Base-by-base conservation (phyloP, 106 monocot genomes). In the Xerophyta viscosa region DNA sequence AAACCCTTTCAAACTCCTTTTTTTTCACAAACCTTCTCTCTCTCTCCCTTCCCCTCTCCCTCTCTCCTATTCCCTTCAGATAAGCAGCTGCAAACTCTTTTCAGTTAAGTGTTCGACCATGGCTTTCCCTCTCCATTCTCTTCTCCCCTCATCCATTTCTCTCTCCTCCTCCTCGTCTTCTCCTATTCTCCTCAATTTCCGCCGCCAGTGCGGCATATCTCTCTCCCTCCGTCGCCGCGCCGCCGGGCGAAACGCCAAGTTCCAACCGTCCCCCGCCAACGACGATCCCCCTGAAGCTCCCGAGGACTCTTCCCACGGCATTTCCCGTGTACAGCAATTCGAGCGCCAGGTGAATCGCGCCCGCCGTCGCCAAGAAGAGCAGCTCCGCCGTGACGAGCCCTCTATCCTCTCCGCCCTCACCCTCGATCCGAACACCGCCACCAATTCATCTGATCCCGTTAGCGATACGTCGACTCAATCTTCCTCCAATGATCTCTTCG, bases 211-310 rank as follows among this genome's bases (percentile, higher is more conserved):
- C 27, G 47, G 23, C 33, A 6, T 11, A 11, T 11, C 11, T 36
- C 11, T 11, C 11, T 36, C 11, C 0, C 56, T 18, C 7, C 65
- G 17, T 24, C 53, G 36, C 50, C 14, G 37, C 24, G 75, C 68
- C 65, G 36, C 36, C 50, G 63, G 62, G 17, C 46, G 29, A 22
- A 61, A 63, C 57, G 29, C 48, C 21, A 70, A 48, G 27, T 76
- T 71, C 81, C 37, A 68, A 54, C 67, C 81, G 25, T 27, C 39
- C 22, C 72, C 84, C 1, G 66, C 82, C 50, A 85, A 84, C 68
- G 84, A 85, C 30, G 94, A 84, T n/a, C 96, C 96, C 0, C 96
- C 89, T 13, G 96, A 96, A 41, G 89, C 80, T 17, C 82, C 89
- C 1, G 96, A 96, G 49, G 96, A 96, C 62, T 58, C 88, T 48